Evolutionary conservation across 176 grass and related monocot species (phyloP).

Genomic region (Oryza brachyantha): DNA sequence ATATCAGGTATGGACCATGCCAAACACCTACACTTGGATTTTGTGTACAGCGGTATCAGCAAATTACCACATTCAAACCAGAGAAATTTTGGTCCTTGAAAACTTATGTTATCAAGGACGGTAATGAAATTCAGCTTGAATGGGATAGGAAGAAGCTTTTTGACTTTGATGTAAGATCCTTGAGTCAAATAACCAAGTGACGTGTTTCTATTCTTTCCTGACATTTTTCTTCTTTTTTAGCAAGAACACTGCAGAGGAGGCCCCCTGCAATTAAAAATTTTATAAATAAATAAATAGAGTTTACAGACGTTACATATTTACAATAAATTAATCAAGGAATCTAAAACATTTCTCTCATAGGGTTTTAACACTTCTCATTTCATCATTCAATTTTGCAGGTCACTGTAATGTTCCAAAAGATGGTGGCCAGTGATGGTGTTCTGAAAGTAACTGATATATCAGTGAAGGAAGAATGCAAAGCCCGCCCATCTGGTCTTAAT

Average conservation of each 20-base stretch:
- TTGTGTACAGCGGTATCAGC: constrained; percentile 89
- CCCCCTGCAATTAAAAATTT: too few relatives aligned
- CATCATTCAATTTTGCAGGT: constrained; percentile 58
- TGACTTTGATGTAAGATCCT: constrained; percentile 75
- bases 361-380: constrained; percentile 17
- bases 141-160: constrained; percentile 91
- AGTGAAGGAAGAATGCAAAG: constrained; percentile 85
- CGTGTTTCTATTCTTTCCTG: constrained; percentile 20
- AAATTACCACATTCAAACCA: constrained; percentile 98
- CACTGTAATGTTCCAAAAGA: constrained; percentile 91
- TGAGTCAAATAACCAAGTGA: constrained; percentile 3
- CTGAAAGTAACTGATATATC: constrained; percentile 80
- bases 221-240: too few relatives aligned
- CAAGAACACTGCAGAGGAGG: too few relatives aligned
- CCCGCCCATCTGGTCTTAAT: constrained; percentile 88
- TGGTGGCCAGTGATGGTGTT: constrained; percentile 67
- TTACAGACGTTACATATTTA: too few relatives aligned
- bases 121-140: constrained; percentile 76
- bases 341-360: too few relatives aligned
- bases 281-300: too few relatives aligned
- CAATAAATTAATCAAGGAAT: too few relatives aligned
- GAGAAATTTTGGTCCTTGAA: constrained; percentile 96
- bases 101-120: constrained; percentile 77
- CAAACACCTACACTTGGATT: constrained; percentile 96
- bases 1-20: constrained; percentile 92